phyloP scores from a whole-genome alignment of 306 rosid species.

The Rubus idaeus region DNA sequence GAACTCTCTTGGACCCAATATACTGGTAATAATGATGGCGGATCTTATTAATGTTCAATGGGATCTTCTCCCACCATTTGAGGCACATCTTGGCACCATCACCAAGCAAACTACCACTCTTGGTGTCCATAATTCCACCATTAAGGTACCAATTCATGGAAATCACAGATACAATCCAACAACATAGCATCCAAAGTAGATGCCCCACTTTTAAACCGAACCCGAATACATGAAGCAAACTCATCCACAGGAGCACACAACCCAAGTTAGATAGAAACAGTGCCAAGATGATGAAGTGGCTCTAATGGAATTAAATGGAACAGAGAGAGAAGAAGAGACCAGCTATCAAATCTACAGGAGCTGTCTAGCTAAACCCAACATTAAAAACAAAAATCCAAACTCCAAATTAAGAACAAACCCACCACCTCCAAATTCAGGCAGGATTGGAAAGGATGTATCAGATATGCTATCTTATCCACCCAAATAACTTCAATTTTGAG shows the following conservation, averaged over 20 bases:
- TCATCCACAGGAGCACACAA: slow-evolving; percentile 70
- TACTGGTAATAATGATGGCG: slow-evolving; percentile 49
- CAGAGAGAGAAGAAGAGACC: slow-evolving; percentile 21
- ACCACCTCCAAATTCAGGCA: slow-evolving; percentile 35
- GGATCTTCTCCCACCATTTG: slow-evolving; percentile 69
- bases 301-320: slow-evolving; percentile 21
- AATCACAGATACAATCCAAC: slow-evolving; percentile 61
- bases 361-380: slow-evolving; percentile 41
- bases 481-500: slow-evolving; percentile 45
- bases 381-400: slow-evolving; percentile 26
- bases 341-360: slow-evolving; percentile 63
- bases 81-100: slow-evolving; percentile 59
- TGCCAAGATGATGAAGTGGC: slow-evolving; percentile 41
- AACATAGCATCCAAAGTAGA: slow-evolving; percentile 74
- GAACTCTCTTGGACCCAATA: slow-evolving; percentile 53
- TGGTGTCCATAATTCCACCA: slow-evolving; percentile 56
- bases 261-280: slow-evolving; percentile 48
- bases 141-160: slow-evolving; percentile 67
- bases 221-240: slow-evolving; percentile 76
- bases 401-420: slow-evolving; percentile 19
- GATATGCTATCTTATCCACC: slow-evolving; percentile 72
- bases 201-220: slow-evolving; percentile 81
- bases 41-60: slow-evolving; percentile 40
- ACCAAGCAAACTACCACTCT: slow-evolving; percentile 51
- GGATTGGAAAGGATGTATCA: slow-evolving; percentile 17